Evolutionary conservation across 345 rosid species (phyloP), one percentile per base, ranked within the genome.

Genomic region (Salix purpurea): DNA sequence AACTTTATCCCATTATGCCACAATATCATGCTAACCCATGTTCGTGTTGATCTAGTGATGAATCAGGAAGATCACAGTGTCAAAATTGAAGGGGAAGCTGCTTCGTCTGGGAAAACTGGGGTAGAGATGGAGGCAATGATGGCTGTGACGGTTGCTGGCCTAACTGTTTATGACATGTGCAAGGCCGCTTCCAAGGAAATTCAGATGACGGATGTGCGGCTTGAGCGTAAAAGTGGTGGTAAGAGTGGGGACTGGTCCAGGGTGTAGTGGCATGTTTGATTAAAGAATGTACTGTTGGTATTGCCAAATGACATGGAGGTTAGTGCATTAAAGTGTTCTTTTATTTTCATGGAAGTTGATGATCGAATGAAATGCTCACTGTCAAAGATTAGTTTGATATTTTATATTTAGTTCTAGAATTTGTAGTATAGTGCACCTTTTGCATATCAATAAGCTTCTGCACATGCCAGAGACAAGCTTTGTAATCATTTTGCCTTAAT

Each of bases 91-190:
- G 97, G 92, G 74, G 98, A 91, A 85, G 94, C 97, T 24, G 78
- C 90, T 5, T 86, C 91, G 14, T 90, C 90, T 6, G 98, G 92
- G 7, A 92, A 87, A 87, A 96, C 97, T 0, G 96, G 97, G 60
- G 99, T 96, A 12, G 98, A 93, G 68, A 96, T 93, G 94, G 99
- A 96, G 85, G 99, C 97, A 26, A 36, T 93, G 96, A 89, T 92
- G 4, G 94, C 97, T 26, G 97, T 89, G 52, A 83, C 88, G 3
- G 86, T 89, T 70, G 97, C 98, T 7, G 95, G 94, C 18, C 88
- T 96, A 40, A 91, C 97, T n/a, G 97, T 93, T 46, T 91, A 96
- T 44, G 99, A 96, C 73, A 96, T 93, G 99, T 96, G 99, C 83
- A 92, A 93, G 86, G 99, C 97, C 81, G 97, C 96, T 70, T 96